Percentiles rank a stretch among this genome's conserved stretches.
phyloP scores from a whole-genome alignment of 192 early-diverging fungal species.

The Globomyces pollinis-pini region DNA sequence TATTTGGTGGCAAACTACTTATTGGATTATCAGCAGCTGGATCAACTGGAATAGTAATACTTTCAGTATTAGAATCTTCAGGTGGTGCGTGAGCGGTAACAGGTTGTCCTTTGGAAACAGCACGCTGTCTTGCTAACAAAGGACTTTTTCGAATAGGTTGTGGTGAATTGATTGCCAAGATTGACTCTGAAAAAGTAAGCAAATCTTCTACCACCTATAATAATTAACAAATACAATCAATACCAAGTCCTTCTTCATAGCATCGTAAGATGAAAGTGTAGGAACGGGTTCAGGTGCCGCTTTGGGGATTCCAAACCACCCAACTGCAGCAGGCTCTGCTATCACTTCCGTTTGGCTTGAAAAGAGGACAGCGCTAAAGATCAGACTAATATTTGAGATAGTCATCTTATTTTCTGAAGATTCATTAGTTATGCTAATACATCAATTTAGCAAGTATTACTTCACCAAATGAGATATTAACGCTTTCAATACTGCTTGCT shows the following conservation, averaged over 20 bases:
- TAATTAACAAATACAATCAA: background rate
- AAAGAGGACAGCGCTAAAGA: slow-evolving; percentile 61
- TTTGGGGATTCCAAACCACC: background rate
- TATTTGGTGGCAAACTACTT: no score
- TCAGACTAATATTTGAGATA: slow-evolving; percentile 46
- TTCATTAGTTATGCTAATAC: slow-evolving; percentile 38
- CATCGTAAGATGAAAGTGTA: slow-evolving; percentile 7
- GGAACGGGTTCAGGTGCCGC: background rate
- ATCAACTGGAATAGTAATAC: no score
- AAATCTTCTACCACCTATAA: slow-evolving; percentile 10
- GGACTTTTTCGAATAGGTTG: no score
- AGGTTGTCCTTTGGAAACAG: no score
- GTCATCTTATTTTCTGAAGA: slow-evolving; percentile 60
- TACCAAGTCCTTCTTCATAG: slow-evolving; percentile 13
- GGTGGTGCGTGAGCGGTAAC: no score
- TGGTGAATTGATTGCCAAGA: background rate
- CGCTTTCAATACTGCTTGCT: slow-evolving; percentile 47
- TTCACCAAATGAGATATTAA: slow-evolving; percentile 49
- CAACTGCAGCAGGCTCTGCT: background rate
- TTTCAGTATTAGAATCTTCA: no score
- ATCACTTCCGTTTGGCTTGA: slow-evolving; percentile 18
- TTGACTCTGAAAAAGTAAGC: background rate
- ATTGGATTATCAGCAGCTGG: no score
- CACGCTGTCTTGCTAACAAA: no score
- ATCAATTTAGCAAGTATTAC: slow-evolving; percentile 26